Conservation (phyloP, 1,284 basidiomycete genomes). For the Apiotrichum brassicae region DNA sequence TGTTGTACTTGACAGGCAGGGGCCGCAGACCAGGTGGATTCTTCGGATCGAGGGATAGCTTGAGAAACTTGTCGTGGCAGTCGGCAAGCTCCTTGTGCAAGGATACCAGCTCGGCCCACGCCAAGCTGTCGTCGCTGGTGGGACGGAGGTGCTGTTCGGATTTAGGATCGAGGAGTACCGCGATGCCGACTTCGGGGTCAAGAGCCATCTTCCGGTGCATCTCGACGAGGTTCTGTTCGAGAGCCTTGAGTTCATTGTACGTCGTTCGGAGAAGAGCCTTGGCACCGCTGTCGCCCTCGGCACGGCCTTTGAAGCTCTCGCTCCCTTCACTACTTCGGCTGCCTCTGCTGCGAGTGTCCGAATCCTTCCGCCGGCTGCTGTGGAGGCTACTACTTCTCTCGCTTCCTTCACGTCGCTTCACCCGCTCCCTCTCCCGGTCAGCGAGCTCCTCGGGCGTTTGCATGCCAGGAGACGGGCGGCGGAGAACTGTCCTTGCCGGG, state of each 20-base stretch:
- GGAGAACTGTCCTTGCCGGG: conserved; percentile 8
- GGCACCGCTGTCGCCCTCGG: conserved; percentile 46
- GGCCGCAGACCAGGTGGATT: conserved; percentile 80
- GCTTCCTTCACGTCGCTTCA: conserved; percentile 43
- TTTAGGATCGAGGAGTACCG: conserved; percentile 21
- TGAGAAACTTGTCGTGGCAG: conserved; percentile 77
- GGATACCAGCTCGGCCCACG: conserved; percentile 45
- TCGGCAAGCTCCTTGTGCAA: conserved; percentile 62
- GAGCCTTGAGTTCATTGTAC: conserved; percentile 43
- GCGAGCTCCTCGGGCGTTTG: conserved; percentile 39
- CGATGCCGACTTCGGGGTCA: conserved; percentile 40
- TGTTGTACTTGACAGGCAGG: conserved; percentile 89
- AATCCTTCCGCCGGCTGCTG: conserved; percentile 22
- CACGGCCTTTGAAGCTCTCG: conserved; percentile 46
- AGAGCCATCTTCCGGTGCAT: conserved; percentile 43
- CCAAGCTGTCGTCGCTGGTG: conserved; percentile 23
- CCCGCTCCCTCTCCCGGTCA: conserved; percentile 43
- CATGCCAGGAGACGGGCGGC: conserved; percentile 14
- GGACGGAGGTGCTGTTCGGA: conserved; percentile 15
- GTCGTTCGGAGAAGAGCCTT: conserved; percentile 43
- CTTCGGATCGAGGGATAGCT: conserved; percentile 75
- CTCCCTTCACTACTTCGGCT: conserved; percentile 47
- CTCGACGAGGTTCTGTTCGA: conserved; percentile 45
- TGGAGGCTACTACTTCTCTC: conserved; percentile 34
- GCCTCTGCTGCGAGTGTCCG: conserved; percentile 37